Conservation (phyloP, 2,329 filamentous ascomycete species). For the Ophiosphaerella herpotricha region DNA sequence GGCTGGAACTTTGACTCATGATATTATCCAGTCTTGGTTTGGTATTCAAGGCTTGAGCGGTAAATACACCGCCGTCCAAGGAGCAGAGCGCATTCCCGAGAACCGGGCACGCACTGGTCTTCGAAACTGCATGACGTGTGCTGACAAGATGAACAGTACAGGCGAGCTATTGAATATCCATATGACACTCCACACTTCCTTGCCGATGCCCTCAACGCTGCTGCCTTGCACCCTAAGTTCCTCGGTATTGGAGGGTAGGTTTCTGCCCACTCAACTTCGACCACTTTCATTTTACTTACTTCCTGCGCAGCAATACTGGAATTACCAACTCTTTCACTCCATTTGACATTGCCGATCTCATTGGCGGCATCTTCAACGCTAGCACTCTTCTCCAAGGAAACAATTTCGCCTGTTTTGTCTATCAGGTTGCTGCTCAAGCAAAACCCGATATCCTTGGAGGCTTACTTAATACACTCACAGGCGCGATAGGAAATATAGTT, state of each 20-base stretch:
- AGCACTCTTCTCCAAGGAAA: constrained; percentile 17
- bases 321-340: constrained; percentile 27
- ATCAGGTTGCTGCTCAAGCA: constrained; percentile 23
- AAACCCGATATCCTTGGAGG: constrained; percentile 27
- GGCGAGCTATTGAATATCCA: constrained; percentile 25
- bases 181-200: constrained; percentile 27
- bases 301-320: constrained; percentile 20
- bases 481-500: constrained; percentile 17
- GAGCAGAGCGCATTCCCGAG: constrained; percentile 22
- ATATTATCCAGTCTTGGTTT: constrained; percentile 29
- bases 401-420: constrained; percentile 21
- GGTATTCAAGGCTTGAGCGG: constrained; percentile 19
- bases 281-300: not conserved
- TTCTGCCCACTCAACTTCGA: not conserved
- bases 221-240: constrained; percentile 27
- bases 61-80: constrained; percentile 22
- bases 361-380: constrained; percentile 22
- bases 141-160: constrained; percentile 15
- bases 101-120: constrained; percentile 17
- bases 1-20: constrained; percentile 15
- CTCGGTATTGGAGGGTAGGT: constrained; percentile 24
- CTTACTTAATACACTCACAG: constrained; percentile 14
- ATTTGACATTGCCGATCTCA: constrained; percentile 18
- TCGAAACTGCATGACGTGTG: not conserved
- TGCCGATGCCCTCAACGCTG: constrained; percentile 21